A percentile compares a stretch with the other conserved stretches of the same genome.
Conservation (phyloP, 768 basidiomycete species). For the Myochromella boudieri region DNA sequence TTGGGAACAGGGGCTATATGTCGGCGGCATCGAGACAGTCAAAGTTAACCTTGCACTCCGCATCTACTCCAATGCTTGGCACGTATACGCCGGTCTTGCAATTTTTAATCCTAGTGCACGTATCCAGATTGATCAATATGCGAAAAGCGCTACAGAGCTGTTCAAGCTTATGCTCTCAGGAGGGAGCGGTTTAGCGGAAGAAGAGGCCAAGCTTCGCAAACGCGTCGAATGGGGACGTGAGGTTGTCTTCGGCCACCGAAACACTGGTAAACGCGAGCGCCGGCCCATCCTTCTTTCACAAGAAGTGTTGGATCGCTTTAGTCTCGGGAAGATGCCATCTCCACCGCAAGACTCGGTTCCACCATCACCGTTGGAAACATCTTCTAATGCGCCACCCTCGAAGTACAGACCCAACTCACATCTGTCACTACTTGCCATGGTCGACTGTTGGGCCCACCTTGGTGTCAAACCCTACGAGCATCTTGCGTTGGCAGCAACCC, state of each 20-base stretch:
- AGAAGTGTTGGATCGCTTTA: constrained; percentile 86
- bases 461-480: constrained; percentile 88
- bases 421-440: constrained; percentile 94
- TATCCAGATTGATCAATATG: constrained; percentile 88
- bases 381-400: constrained; percentile 47
- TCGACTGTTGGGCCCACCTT: constrained; percentile 94
- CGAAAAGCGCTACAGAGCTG: constrained; percentile 79
- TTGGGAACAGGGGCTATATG: constrained; percentile 94
- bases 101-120: constrained; percentile 92
- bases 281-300: constrained; percentile 82
- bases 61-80: constrained; percentile 97
- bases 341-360: constrained; percentile 10
- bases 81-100: constrained; percentile 98
- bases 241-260: constrained; percentile 65
- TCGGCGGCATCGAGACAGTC: constrained; percentile 95
- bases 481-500: constrained; percentile 91
- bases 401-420: constrained; percentile 77
- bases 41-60: constrained; percentile 97
- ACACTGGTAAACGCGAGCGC: constrained; percentile 28
- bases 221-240: constrained; percentile 75
- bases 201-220: constrained; percentile 51
- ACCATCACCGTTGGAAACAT: constrained; percentile 35
- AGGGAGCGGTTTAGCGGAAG: constrained; percentile 35
- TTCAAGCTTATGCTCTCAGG: constrained; percentile 93
- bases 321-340: constrained; percentile 53